Base-by-base conservation (phyloP, 2,329 filamentous ascomycete species). In the Aureobasidium pullulans region DNA sequence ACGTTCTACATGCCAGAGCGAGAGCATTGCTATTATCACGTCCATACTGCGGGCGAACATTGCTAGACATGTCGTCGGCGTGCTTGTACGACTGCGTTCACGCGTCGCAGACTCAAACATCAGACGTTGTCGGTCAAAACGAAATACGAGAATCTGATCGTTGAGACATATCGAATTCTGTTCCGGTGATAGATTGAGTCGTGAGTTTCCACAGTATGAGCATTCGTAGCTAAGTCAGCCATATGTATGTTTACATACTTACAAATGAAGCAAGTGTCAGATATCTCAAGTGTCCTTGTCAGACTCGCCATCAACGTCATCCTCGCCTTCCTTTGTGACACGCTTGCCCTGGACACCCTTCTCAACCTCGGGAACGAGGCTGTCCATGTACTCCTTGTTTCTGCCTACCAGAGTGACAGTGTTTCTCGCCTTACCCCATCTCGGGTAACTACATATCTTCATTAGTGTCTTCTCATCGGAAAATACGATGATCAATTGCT, bases 351-450 rank as follows among this genome's bases (percentile, higher is more conserved):
- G 75, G 5, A 96, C 86, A 57, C 87, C 86, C 70, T 84, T 76
- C 69, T 89, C 83, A 3, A 96, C 89, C 70, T 96, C 90, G 0
- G 81, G 75, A 13, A 95, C 82, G 62, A 96, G 73, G 53, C 84
- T 85, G 71, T 96, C 90, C 70, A 97, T 81, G 66, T 84, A 93
- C 28, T 82, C 85, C 65, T 81, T 78, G 69, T 96, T 88, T 64
- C 84, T 85, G 15, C 80, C 84, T 15, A 96, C 92, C 57, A 99
- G 77, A 10, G 93, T 96, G 49, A 97, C 90, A 0, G 91, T 94
- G 73, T 97, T 97, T 63, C 81, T 81, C 68, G 84, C 84, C 79
- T 90, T 93, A 5, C 88, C 90, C 91, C 92, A 96, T 59, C 90
- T 80, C 37, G 94, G 94, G 74, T 99, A 97, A 73, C 90, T 61